Percentiles rank a stretch among this genome's conserved stretches.
Evolutionary conservation across 768 basidiomycete species (phyloP).

Genomic region (Termitomyces sp.): DNA sequence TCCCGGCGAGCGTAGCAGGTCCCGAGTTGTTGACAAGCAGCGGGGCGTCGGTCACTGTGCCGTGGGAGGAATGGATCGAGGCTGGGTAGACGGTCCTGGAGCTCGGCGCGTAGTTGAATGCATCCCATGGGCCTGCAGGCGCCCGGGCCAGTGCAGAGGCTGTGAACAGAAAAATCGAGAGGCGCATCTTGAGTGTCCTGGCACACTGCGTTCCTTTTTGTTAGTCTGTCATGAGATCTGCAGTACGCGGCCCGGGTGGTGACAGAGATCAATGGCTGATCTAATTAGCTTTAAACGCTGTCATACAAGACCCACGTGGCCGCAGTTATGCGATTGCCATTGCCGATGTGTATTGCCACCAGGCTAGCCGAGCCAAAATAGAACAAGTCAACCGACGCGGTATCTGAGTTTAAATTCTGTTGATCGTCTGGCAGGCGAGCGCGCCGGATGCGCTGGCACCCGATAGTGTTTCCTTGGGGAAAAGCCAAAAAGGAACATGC

Average conservation of each 20-base stretch:
- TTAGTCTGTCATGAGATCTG: neutral
- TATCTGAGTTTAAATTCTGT: no score
- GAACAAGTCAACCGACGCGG: no score
- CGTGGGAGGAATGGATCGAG: slow-evolving; percentile 30
- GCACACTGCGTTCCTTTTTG: neutral
- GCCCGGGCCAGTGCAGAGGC: slow-evolving; percentile 22
- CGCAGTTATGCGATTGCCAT: no score
- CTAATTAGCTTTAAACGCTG: no score
- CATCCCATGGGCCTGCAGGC: slow-evolving; percentile 46
- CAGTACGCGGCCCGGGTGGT: neutral
- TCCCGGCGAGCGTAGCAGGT: slow-evolving; percentile 30
- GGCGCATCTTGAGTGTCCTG: neutral
- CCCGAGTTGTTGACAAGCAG: slow-evolving; percentile 28
- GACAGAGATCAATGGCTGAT: no score
- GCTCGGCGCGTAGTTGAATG: slow-evolving; percentile 43
- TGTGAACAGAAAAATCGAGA: neutral
- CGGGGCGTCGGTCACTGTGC: slow-evolving; percentile 26
- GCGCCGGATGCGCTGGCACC: no score
- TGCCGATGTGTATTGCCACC: no score
- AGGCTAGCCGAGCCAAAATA: no score
- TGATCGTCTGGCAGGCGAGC: no score
- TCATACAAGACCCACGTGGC: no score
- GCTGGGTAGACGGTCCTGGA: slow-evolving; percentile 40
- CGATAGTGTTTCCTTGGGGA: no score
- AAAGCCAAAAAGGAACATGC: no score